Conservation (phyloP, 345 rosid species). For the Ricinus communis region DNA sequence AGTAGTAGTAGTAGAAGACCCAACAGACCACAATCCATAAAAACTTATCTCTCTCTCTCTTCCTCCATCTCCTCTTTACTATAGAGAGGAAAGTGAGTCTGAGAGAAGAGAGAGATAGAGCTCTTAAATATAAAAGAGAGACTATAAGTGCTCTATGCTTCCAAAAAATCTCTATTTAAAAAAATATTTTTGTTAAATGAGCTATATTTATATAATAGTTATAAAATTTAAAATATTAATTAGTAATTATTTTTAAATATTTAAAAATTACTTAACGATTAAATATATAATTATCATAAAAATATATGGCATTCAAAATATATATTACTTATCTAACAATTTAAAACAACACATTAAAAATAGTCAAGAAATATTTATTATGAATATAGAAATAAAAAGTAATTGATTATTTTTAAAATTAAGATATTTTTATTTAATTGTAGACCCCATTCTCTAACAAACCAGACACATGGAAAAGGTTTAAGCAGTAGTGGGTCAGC, state of each 20-base stretch:
- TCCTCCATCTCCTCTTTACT: slow-evolving; percentile 4
- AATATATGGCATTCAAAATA: too few species aligned
- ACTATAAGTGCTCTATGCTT: slow-evolving; percentile 40
- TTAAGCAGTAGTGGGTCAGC: slow-evolving; percentile 39
- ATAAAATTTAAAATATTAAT: too few species aligned
- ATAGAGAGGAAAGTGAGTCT: slow-evolving; percentile 41
- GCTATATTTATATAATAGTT: too few species aligned
- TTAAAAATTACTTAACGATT: too few species aligned
- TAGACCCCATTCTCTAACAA: slow-evolving; percentile 49
- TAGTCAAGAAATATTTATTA: too few species aligned
- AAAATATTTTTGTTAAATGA: too few species aligned
- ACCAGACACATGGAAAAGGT: slow-evolving; percentile 53
- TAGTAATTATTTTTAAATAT: too few species aligned
- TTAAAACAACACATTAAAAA: too few species aligned
- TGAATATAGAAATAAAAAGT: background rate
- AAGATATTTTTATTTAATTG: slow-evolving; percentile 6
- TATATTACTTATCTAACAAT: too few species aligned
- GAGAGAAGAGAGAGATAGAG: slow-evolving; percentile 14
- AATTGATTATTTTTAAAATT: background rate
- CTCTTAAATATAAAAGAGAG: slow-evolving; percentile 44
- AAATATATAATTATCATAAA: too few species aligned
- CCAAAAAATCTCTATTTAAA: too few species aligned
- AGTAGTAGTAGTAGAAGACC: background rate
- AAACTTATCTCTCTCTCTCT: background rate
- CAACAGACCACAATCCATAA: background rate